Evolutionary conservation across 2,329 filamentous ascomycete genomes (phyloP), one percentile per base, ranked within the genome.

Genomic region (Aspergillus cejpii): DNA sequence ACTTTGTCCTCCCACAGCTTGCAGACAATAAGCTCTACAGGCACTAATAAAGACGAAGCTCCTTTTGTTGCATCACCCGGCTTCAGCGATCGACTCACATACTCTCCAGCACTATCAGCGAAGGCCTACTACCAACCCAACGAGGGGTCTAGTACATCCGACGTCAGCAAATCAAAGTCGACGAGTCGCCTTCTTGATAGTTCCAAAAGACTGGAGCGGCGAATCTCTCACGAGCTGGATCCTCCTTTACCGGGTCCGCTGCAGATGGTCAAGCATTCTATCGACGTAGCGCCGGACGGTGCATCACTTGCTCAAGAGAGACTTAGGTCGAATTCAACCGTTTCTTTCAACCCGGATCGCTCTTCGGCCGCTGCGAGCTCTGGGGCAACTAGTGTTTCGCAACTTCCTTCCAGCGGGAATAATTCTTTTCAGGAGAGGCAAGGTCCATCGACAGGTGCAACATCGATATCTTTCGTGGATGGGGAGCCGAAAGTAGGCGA

Each of bases 101-200:
- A 64, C 45, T 69, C 67, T 10, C 65, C 67, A 8, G 52, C 62
- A 8, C 39, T 66, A 31, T 57, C 61, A 26, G 53, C 57, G 14
- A 67, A 65, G 39, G 43, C 55, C 5, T 48, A 57, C 37, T 58
- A 53, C 28, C 57, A 48, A n/a, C 31, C 53, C n/a, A 52, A 59
- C 19, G 66, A 68, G 38, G 56, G 53, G 3, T 43, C 48, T 10
- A 46, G 27, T 11, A 15, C 43, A 12, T 28, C 48, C 6, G 59
- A 65, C 15, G 27, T 42, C 11, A 57, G 50, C 40, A 47, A 57
- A 14, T 49, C 52, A 15, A 45, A 53, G 23, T 47, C 48, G 17
- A 50, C 36, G 23, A 54, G 34, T 12, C 58, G 57, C 41, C 36
- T 42, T 11, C 42, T 51, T 2, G 64, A 63, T 39, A 54, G 40